phyloP scores from a whole-genome alignment of 2,329 filamentous ascomycete species.

The Ascochyta clinopodiicola region DNA sequence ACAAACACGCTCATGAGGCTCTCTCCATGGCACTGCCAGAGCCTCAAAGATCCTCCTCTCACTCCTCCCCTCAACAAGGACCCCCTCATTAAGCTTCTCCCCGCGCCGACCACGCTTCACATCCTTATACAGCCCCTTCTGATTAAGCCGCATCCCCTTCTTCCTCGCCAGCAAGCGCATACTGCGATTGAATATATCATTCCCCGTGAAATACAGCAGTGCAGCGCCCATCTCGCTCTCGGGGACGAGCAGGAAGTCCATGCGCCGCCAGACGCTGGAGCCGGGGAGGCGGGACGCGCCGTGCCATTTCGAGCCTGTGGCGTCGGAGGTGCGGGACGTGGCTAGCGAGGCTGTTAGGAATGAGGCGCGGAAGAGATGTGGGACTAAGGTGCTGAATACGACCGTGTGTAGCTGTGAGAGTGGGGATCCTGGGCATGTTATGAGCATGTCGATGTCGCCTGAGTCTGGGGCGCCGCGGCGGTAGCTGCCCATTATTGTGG shows the following conservation, averaged over 20 bases:
- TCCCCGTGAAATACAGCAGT: slow-evolving; percentile 93
- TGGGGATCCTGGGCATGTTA: slow-evolving; percentile 70
- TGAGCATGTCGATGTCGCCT: slow-evolving; percentile 84
- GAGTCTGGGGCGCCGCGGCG: slow-evolving; percentile 76
- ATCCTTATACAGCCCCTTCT: slow-evolving; percentile 77
- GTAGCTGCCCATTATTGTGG: slow-evolving; percentile 84
- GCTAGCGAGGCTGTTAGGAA: slow-evolving; percentile 78
- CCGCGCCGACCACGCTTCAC: slow-evolving; percentile 66
- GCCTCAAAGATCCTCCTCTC: slow-evolving; percentile 83
- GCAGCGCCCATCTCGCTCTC: slow-evolving; percentile 81
- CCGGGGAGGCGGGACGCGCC: slow-evolving; percentile 77
- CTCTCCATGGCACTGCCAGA: slow-evolving; percentile 84
- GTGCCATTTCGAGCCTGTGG: slow-evolving; percentile 80
- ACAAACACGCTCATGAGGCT: slow-evolving; percentile 47
- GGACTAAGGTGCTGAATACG: slow-evolving; percentile 68
- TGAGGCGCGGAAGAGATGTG: slow-evolving; percentile 61
- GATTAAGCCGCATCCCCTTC: slow-evolving; percentile 85
- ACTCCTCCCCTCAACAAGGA: slow-evolving; percentile 73
- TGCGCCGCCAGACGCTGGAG: slow-evolving; percentile 71
- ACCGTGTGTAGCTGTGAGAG: slow-evolving; percentile 65
- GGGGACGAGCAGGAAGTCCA: slow-evolving; percentile 86
- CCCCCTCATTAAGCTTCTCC: slow-evolving; percentile 70
- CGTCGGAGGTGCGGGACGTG: slow-evolving; percentile 54
- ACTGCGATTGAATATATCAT: slow-evolving; percentile 92
- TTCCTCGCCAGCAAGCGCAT: slow-evolving; percentile 79